Base-by-base conservation (phyloP, 768 basidiomycete genomes). In the Auricularia sp. region DNA sequence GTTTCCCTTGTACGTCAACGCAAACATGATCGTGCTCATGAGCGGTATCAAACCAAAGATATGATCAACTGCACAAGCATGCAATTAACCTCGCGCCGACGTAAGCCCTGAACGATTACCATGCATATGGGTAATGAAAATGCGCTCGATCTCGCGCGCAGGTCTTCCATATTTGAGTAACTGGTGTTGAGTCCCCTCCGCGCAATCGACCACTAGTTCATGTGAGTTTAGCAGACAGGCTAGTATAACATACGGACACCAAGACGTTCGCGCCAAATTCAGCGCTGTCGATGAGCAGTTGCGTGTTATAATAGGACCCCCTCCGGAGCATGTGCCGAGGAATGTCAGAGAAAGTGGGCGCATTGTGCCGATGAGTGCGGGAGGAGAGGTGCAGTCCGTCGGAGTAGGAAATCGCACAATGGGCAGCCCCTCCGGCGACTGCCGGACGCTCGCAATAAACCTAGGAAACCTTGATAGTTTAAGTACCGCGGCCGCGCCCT, bases 71-170 rank as follows among this genome's bases (percentile, higher is more conserved):
- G 53, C 36, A 64, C 36, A 7, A 7, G 14, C 12, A 44, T n/a
- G 39, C 67, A 16, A 7, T 59, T 47, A 23, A 35, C 44, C 66
- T 12, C n/a, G 53, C 36, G 43, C 18, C 39, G 29, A 6, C 16
- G 23, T 3, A 34, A 64, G 12, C 10, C 16, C 21, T 39, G 43
- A 44, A 35, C 18, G 69, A 75, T 59, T 70, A 86, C 91, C 84
- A 70, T 93, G 91, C 84, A 92, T 86, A 69, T 93, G 92, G 1
- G 91, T 93, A 62, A 93, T 79, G 72, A 93, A 92, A 54, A 94
- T 81, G 70, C 87, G 90, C 2, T 29, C 2, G 29, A 29, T 29
- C 29, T 29, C 29, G 29, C 29, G 29, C 29, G 29, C 29, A 29
- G 29, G 29, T 29, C 29, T 29, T 29, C 29, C 29, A 29, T 29